Evolutionary conservation across 768 basidiomycete genomes (phyloP).

Genomic region (Termitomyces sp.): DNA sequence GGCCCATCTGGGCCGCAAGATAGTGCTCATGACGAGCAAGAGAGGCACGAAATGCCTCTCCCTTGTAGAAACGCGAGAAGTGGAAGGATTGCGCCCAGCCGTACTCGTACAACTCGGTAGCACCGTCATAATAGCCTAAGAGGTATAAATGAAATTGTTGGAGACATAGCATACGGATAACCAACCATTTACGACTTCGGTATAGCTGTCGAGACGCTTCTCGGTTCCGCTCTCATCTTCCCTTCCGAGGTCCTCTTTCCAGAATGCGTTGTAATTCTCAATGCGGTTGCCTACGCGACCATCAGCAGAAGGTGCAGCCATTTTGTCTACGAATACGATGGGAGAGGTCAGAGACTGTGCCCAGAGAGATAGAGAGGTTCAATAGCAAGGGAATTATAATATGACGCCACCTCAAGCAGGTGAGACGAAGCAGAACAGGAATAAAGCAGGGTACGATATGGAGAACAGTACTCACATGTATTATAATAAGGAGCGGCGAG

Average conservation of each 20-base stretch:
- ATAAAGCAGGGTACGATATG: background rate
- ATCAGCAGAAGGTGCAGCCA: slow-evolving; percentile 33
- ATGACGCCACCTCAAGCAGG: slow-evolving; percentile 21
- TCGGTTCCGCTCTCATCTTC: slow-evolving; percentile 66
- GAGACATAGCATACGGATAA: slow-evolving; percentile 7
- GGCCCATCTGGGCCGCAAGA: slow-evolving; percentile 80
- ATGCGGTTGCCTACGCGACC: slow-evolving; percentile 67
- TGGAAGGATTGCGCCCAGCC: slow-evolving; percentile 93
- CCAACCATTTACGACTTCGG: slow-evolving; percentile 90
- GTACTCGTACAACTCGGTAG: slow-evolving; percentile 93
- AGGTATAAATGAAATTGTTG: background rate
- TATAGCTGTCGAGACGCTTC: slow-evolving; percentile 77
- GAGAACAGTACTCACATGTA: slow-evolving; percentile 12
- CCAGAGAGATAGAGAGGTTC: background rate
- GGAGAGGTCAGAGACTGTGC: slow-evolving; percentile 5
- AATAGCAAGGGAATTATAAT: slow-evolving; percentile 26
- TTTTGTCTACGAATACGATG: slow-evolving; percentile 3
- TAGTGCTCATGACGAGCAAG: slow-evolving; percentile 97
- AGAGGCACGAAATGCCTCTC: slow-evolving; percentile 70
- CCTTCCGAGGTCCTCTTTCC: slow-evolving; percentile 77
- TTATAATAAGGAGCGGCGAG: background rate
- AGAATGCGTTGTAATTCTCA: slow-evolving; percentile 85
- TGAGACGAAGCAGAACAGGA: background rate
- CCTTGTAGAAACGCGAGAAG: slow-evolving; percentile 96
- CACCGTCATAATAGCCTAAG: slow-evolving; percentile 93